Evolutionary conservation across 139 green algal genomes (phyloP).

Genomic region (Picochlorum sp.): DNA sequence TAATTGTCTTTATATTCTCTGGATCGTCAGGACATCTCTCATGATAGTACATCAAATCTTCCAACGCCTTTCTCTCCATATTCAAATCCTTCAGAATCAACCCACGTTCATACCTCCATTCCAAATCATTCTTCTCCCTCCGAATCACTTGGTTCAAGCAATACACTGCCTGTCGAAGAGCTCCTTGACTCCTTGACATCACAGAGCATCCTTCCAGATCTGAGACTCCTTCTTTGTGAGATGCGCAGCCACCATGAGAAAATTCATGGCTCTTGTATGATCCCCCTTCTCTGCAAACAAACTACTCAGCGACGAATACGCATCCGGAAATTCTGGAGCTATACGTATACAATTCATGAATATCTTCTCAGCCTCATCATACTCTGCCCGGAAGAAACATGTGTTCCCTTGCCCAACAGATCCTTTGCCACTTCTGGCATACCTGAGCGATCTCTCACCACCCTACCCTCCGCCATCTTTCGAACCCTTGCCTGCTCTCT

Average conservation of each 20-base stretch:
- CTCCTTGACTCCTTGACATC: constrained; percentile 55
- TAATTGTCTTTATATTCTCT: constrained; percentile 56
- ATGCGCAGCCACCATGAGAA: constrained; percentile 88
- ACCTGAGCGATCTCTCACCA: constrained; percentile 8
- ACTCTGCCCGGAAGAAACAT: constrained; percentile 51
- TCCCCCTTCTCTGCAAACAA: constrained; percentile 61
- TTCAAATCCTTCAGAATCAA: constrained; percentile 54
- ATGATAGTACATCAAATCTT: constrained; percentile 31
- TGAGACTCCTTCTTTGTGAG: constrained; percentile 62
- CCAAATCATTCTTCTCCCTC: constrained; percentile 50
- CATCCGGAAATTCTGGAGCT: constrained; percentile 66
- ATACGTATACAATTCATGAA: constrained; percentile 64
- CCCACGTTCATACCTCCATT: constrained; percentile 57
- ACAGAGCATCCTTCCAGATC: constrained; percentile 69
- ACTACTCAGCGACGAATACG: constrained; percentile 78
- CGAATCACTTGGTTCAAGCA: constrained; percentile 63
- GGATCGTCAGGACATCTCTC: constrained; percentile 26
- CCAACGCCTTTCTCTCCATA: constrained; percentile 28
- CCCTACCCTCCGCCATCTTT: not conserved
- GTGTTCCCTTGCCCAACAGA: constrained; percentile 79
- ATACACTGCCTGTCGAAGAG: constrained; percentile 76
- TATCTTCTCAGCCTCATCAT: constrained; percentile 50
- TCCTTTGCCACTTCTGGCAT: constrained; percentile 54
- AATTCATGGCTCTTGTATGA: constrained; percentile 65
- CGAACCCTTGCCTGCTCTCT: not conserved